Base-by-base conservation (phyloP, 768 basidiomycete species). In the Kwoniella shandongensis region DNA sequence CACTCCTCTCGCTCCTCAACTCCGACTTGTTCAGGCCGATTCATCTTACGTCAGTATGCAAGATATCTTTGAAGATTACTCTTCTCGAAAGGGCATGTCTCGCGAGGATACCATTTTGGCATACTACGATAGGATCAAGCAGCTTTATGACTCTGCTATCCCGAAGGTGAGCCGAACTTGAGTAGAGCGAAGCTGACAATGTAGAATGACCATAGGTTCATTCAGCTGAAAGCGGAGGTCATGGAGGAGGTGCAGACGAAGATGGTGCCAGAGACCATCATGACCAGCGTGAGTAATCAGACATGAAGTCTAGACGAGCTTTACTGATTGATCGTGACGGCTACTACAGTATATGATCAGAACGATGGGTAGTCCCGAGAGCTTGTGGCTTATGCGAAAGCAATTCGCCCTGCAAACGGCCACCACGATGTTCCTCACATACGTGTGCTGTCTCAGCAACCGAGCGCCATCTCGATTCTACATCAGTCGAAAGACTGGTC, bases 311-410 rank as follows among this genome's bases (percentile, higher is more conserved):
- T 17, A 47, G 25, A 36, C 4, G 36, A 25, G 29, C 57, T 5
- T 27, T 10, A 20, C 25, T 39, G 13, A 38, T 15, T 67, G 36
- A 38, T 23, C 4, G 20, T 26, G 50, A 22, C 44, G n/a, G 2
- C 18, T 25, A 53, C n/a, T 22, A 7, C 66, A 99, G 96, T 98
- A 92, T 75, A 89, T 99, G 88, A 81, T 85, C 38, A 84, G 83
- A 30, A 87, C 88, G 22, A 94, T 97, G 89, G 79, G 82, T 44
- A 83, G 82, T 1, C 85, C 93, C 4, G 83, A 84, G 54, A 89
- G 92, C 66, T 81, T 98, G 2, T 99, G 94, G 94, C 83, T 89
- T 58, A 91, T 98, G 85, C 85, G 96, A 58, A 98, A 96, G 79
- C 93, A 97, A 77, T 96, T 98, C 76, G 87, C 93, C 8, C 76